phyloP scores from a whole-genome alignment of 2,329 filamentous ascomycete species.

The Aspergillus caelatus region DNA sequence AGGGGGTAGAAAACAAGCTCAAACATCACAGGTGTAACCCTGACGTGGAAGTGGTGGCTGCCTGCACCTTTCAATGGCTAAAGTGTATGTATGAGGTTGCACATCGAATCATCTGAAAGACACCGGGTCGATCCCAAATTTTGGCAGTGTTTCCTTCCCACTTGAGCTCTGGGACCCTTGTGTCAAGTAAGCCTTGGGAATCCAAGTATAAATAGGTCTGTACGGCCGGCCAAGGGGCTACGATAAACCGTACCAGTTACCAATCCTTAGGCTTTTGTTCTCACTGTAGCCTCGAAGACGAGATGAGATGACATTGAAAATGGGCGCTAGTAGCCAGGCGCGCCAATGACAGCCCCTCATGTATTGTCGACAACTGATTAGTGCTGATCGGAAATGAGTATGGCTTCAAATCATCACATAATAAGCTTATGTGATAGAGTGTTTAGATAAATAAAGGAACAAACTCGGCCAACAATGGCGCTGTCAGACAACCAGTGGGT shows the following conservation, averaged over 20 bases:
- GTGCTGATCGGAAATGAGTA: background rate
- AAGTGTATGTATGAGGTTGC: constrained; percentile 12
- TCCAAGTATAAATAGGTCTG: background rate
- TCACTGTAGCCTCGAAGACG: background rate
- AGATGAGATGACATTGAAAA: background rate
- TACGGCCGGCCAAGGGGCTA: background rate
- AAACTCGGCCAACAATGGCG: background rate
- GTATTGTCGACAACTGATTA: background rate
- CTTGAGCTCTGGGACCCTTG: background rate
- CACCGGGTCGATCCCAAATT: background rate
- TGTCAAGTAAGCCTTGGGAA: background rate
- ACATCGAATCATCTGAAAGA: constrained; percentile 14
- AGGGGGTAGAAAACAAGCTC: background rate
- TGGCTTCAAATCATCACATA: background rate
- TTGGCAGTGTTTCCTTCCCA: background rate
- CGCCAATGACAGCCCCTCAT: background rate
- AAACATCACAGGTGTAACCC: constrained; percentile 1
- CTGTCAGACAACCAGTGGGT: background rate
- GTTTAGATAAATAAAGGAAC: background rate
- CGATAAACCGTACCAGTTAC: background rate
- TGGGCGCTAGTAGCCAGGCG: background rate
- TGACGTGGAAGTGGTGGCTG: background rate
- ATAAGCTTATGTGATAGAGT: background rate
- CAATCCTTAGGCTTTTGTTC: background rate
- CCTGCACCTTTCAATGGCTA: constrained; percentile 8